Conservation (phyloP, 257 asterid species). For the Petunia secreta region DNA sequence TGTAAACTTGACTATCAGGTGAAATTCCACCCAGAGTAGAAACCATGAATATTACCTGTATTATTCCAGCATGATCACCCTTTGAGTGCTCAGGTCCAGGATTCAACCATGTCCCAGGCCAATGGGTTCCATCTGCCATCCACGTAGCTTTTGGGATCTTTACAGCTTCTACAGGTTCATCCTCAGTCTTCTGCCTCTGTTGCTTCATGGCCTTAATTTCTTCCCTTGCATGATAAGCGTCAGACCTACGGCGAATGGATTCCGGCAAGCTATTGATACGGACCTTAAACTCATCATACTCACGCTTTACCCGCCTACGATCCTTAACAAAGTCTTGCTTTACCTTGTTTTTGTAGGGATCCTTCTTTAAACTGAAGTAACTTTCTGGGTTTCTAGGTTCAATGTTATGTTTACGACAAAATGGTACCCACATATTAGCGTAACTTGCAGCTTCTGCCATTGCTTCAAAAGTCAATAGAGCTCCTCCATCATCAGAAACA, state of each 20-base stretch:
- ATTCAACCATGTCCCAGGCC: slow-evolving; percentile 84
- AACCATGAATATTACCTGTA: slow-evolving; percentile 50
- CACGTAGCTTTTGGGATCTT: slow-evolving; percentile 72
- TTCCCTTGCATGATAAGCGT: slow-evolving; percentile 74
- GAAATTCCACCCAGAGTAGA: slow-evolving; percentile 20
- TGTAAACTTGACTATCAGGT: not conserved
- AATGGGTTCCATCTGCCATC: slow-evolving; percentile 89
- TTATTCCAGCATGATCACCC: slow-evolving; percentile 84
- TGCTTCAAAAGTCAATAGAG: slow-evolving; percentile 77
- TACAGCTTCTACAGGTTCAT: slow-evolving; percentile 50
- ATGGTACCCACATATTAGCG: slow-evolving; percentile 75
- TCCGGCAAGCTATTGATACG: slow-evolving; percentile 69
- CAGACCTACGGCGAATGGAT: slow-evolving; percentile 69
- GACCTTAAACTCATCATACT: slow-evolving; percentile 81
- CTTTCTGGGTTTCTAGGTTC: slow-evolving; percentile 76
- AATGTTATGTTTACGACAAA: slow-evolving; percentile 71
- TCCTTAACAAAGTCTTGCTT: slow-evolving; percentile 68
- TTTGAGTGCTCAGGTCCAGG: slow-evolving; percentile 59
- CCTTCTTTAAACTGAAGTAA: slow-evolving; percentile 66
- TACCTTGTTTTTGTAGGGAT: slow-evolving; percentile 72
- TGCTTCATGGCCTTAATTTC: slow-evolving; percentile 65
- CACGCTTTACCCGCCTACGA: slow-evolving; percentile 72
- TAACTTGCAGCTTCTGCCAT: slow-evolving; percentile 85
- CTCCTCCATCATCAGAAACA: slow-evolving; percentile 83
- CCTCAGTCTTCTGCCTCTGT: slow-evolving; percentile 64